Base-by-base conservation (phyloP, 495 filamentous ascomycete genomes). In the Alectoria sarmentosa region DNA sequence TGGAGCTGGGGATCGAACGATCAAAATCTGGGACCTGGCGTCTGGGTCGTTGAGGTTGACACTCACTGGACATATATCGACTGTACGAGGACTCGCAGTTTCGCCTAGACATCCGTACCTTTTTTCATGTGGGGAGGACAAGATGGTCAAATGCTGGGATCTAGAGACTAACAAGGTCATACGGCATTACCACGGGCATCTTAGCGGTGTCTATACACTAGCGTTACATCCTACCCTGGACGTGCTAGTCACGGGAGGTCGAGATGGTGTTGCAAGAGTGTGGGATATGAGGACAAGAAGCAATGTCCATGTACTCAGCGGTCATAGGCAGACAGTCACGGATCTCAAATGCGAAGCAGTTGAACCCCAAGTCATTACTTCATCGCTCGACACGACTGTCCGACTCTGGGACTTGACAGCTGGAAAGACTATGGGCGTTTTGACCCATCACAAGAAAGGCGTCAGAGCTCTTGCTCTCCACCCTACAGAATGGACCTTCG, bases 61-160 rank as follows among this genome's bases (percentile, higher is more conserved):
- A 4, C 78, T 99, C 37, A 99, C 95, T 4, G 95, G 95, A 36
- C 95, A 99, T 74, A 99, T 99, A 65, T 96, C 91, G 48, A 95
- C 93, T 10, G 95, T 99, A 21, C 87, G 95, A 55, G 95, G 95
- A 10, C 79, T 99, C 58, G 95, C 93, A 0, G 90, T 99, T 10
- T 96, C 91, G 5, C 90, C 92, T 21, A 80, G 95, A 59, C 95
- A 99, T 75, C 95, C 95, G 3, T 99, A 99, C 73, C 83, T 99
- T 41, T 99, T 98, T 76, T 96, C 90, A 19, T 98, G 95, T 69
- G 95, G 90, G 60, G 95, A 99, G 75, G 95, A 99, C 74, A 99
- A 99, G 82, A 97, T 96, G 91, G 95, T 99, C 42, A 98, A 98
- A 76, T 98, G 95, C 78, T 99, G 95, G 95, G 95, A 99, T 78